Evolutionary conservation across 768 basidiomycete genomes (phyloP), one percentile per base, ranked within the genome.

Genomic region (Sporobolomyces pararoseus): DNA sequence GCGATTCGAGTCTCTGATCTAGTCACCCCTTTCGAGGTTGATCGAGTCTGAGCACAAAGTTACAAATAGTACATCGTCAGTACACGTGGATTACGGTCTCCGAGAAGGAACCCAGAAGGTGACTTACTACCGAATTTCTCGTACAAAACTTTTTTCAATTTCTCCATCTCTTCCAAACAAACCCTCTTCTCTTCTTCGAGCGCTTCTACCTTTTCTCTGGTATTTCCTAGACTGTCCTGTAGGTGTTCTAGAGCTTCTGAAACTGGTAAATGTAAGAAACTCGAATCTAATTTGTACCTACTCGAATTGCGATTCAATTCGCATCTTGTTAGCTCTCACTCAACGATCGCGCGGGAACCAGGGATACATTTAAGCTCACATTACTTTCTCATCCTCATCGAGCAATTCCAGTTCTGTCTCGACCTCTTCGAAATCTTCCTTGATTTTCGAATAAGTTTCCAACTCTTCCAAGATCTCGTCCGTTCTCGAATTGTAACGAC

Each of bases 371-470:
- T 32, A 23, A 12, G 54, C 75, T 44, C 44, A 76, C 75, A 80
- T 74, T 27, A 81, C 74, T 17, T 74, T 73, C 27, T 78, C 75
- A 44, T 78, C 77, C 44, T 78, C 78, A 44, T 81, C 80, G 6
- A 80, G 76, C 25, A 82, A 72, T 55, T 81, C 80, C 9, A 82
- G 69, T 65, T 82, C 81, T 29, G 77, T 79, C 58, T 78, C 76
- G 1, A 82, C 68, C 53, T 82, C 81, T 60, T 82, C 81, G 27
- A 78, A 76, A 55, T 80, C 79, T 66, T 82, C 81, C 62, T 79
- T 78, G 65, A 80, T 32, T 78, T 73, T 81, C 77, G 75, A 78
- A 55, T 46, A 25, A 3, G 42, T 27, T 58, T 79, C 79, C 14
- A 81, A 74, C 52, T 78, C 70, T 37, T 80, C 80, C 42, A 77